phyloP scores from a whole-genome alignment of 176 grass and related monocot genomes.

The Puccinellia tenuiflora region DNA sequence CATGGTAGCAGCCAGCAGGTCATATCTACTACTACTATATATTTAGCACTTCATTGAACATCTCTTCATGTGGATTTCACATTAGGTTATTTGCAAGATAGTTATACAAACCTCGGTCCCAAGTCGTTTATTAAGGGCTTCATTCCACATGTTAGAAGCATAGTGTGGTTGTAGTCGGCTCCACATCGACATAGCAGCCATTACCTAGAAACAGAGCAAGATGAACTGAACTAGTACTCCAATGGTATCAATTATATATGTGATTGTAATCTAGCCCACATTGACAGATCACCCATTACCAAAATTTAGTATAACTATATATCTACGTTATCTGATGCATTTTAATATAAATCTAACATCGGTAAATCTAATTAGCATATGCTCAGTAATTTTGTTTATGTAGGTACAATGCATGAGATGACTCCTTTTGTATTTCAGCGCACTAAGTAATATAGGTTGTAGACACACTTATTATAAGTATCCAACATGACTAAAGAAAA shows the following conservation, averaged over 20 bases:
- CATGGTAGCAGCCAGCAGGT: not conserved
- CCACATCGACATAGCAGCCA: conserved; percentile 97
- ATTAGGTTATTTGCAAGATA: not conserved
- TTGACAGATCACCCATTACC: not conserved
- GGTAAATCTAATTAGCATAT: too few relatives aligned
- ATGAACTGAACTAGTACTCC: not conserved
- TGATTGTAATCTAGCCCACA: not conserved
- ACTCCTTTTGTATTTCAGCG: not conserved
- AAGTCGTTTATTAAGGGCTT: conserved; percentile 97
- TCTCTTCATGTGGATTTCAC: too few relatives aligned
- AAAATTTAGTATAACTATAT: not conserved
- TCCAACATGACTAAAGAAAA: not conserved
- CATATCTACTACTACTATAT: not conserved
- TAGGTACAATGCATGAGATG: not conserved
- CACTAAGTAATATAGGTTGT: not conserved
- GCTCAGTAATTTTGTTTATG: not conserved
- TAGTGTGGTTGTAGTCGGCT: conserved; percentile 80
- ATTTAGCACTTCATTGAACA: not conserved
- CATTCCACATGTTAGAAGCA: conserved; percentile 99
- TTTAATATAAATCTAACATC: not conserved
- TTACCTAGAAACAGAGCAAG: conserved; percentile 61
- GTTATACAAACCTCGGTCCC: conserved; percentile 71
- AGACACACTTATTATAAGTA: not conserved
- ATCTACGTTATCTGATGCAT: not conserved
- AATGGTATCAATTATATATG: not conserved